Base-by-base conservation (phyloP, 2,329 filamentous ascomycete species). In the Cladorrhinum sp. region DNA sequence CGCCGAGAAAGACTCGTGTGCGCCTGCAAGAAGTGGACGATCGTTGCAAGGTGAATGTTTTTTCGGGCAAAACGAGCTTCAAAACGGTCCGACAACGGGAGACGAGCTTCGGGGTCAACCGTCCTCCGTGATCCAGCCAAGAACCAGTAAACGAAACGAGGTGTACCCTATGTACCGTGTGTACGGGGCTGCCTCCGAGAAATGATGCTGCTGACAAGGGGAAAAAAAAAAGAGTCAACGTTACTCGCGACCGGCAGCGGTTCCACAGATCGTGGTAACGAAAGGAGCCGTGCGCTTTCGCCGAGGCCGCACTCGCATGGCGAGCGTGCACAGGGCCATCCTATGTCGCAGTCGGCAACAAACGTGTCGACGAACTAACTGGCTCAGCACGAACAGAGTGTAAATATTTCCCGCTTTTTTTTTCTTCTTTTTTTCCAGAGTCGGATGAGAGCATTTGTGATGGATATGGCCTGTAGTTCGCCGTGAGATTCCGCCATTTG, bases 381-480 rank as follows among this genome's bases (percentile, higher is more conserved):
- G 20, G 24, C 26, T 16, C 39, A 20, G 7, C 51, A 18, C 5
- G 24, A 21, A 50, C 28, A 20, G 46, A 46, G 21, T 21, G 9
- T 30, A 18, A 26, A 21, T 18, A 14, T 9, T n/a, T 51, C 46
- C 30, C 18, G n/a, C 24, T 39, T 54, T 28, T 33, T 18, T 50
- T 24, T n/a, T 23, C 18, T 12, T 20, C 30, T 54, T 28, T 33
- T 18, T 50, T 24, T n/a, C n/a, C 5, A 54, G 14, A 18, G 30
- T 16, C 53, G 48, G 53, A 24, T 28, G 20, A 63, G 65, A 64
- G 64, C 55, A 57, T 65, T 64, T 67, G 66, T 66, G 65, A 58
- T 55, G 48, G 52, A 50, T 54, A 36, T 49, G 26, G 14, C 55
- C 57, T 67, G 65, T 66, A 53, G 55, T 26, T 66, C 60, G 64